Conservation (phyloP, 2,329 filamentous ascomycete genomes). For the Aureobasidium sp. region DNA sequence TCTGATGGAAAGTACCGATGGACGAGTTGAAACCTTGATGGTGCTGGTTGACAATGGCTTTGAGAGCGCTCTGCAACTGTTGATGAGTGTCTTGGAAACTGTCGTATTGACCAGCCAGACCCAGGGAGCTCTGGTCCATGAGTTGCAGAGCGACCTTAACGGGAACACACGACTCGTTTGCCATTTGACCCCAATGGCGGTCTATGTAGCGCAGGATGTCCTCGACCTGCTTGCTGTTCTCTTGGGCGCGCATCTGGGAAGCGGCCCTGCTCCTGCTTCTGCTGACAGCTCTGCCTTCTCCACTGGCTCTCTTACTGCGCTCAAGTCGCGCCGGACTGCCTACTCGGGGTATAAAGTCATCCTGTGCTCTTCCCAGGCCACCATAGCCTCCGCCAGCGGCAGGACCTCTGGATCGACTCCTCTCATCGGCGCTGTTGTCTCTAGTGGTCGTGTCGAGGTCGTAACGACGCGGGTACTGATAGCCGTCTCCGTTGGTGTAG, state of each 20-base stretch:
- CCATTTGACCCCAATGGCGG: constrained; percentile 87
- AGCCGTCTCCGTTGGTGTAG: constrained; percentile 30
- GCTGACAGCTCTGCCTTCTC: constrained; percentile 14
- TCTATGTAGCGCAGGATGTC: constrained; percentile 74
- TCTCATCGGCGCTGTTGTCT: constrained; percentile 27
- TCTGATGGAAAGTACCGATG: constrained; percentile 98
- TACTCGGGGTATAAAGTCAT: constrained; percentile 15
- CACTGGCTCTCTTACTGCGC: constrained; percentile 33
- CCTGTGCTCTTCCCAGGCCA: constrained; percentile 11
- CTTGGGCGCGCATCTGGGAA: constrained; percentile 1
- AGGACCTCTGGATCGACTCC: constrained; percentile 26
- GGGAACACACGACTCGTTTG: constrained; percentile 76
- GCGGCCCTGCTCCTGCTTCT: constrained; percentile 23
- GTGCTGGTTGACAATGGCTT: constrained; percentile 94
- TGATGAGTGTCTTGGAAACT: constrained; percentile 77
- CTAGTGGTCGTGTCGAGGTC: constrained; percentile 26
- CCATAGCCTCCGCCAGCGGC: constrained; percentile 31
- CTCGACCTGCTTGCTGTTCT: constrained; percentile 19
- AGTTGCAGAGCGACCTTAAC: constrained; percentile 92
- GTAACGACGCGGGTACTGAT: constrained; percentile 24
- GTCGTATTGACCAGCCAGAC: constrained; percentile 77
- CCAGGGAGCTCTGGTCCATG: constrained; percentile 87
- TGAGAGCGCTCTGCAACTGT: constrained; percentile 86
- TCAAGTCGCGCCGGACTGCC: constrained; percentile 31
- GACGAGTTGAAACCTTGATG: constrained; percentile 99